These are phyloP conservation scores for Magnaporthiopsis incrustans DNA, from an alignment of 2,329 filamentous ascomycete species.

Conservation along the genomic window DNA sequence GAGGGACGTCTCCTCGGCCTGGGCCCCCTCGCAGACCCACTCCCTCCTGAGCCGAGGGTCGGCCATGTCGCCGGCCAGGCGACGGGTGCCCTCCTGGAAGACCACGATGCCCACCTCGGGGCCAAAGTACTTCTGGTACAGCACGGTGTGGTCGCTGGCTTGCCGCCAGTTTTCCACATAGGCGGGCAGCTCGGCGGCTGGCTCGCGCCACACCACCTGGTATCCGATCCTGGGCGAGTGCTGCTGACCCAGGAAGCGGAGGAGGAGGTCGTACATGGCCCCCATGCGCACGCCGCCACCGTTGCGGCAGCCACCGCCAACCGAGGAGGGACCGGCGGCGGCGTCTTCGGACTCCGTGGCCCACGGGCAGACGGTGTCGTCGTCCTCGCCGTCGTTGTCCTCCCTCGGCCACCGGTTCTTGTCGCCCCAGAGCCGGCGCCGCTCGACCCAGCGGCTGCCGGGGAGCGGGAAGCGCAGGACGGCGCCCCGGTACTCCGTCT, in stretches of 20 bases:
- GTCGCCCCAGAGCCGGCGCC: too few relatives aligned
- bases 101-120: not conserved
- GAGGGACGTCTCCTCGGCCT: too few relatives aligned
- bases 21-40: too few relatives aligned
- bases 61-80: too few relatives aligned
- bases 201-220: not conserved
- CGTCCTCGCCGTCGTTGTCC: not conserved
- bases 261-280: not conserved
- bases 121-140: not conserved
- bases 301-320: too few relatives aligned
- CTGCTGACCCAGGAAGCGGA: not conserved
- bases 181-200: not conserved
- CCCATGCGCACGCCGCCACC: not conserved
- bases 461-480: not conserved
- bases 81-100: not conserved
- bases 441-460: too few relatives aligned
- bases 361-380: not conserved
- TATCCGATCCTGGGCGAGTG: not conserved
- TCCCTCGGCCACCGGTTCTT: too few relatives aligned
- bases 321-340: too few relatives aligned
- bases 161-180: not conserved
- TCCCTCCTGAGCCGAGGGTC: too few relatives aligned
- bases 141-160: not conserved
- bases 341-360: too few relatives aligned
- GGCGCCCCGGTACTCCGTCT: not conserved